phyloP scores from a whole-genome alignment of 371 early-diverging fungal genomes.

The Circinella minor region DNA sequence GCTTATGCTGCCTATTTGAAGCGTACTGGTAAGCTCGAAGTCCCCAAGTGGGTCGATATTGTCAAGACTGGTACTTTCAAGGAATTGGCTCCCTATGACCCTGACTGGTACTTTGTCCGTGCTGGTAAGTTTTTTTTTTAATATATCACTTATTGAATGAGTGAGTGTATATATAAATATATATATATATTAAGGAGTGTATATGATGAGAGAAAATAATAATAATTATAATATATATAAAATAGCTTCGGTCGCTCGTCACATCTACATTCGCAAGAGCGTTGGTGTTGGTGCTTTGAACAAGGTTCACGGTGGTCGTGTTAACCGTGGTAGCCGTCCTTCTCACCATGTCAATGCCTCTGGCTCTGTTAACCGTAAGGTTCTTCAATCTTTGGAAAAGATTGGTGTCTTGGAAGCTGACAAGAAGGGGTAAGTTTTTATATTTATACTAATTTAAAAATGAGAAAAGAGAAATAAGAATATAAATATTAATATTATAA shows the following conservation, averaged over 20 bases:
- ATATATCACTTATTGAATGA: no score
- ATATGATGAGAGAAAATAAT: background rate
- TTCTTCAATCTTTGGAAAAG: conserved; percentile 97
- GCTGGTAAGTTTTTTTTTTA: conserved; percentile 67
- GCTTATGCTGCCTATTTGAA: conserved; percentile 98
- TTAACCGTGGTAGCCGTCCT: conserved; percentile 94
- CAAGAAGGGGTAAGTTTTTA: conserved; percentile 72
- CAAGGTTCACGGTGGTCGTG: conserved; percentile 91
- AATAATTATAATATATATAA: background rate
- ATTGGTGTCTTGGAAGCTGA: conserved; percentile 95
- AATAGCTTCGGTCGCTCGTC: conserved; percentile 94
- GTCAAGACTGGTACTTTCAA: conserved; percentile 97
- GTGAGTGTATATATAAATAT: no score
- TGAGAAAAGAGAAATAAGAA: background rate
- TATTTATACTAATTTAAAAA: background rate
- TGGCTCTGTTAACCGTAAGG: conserved; percentile 94
- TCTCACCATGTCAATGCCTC: conserved; percentile 90
- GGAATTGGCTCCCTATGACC: conserved; percentile 97
- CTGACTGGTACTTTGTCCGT: conserved; percentile 99
- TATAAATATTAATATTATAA: no score
- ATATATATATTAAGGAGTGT: background rate
- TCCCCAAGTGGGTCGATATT: conserved; percentile 98
- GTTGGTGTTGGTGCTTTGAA: conserved; percentile 96
- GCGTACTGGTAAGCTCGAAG: conserved; percentile 96
- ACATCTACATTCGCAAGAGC: conserved; percentile 95